Evolutionary conservation across 441 rosid species (phyloP).

Genomic region (Dalechampia spathulata): DNA sequence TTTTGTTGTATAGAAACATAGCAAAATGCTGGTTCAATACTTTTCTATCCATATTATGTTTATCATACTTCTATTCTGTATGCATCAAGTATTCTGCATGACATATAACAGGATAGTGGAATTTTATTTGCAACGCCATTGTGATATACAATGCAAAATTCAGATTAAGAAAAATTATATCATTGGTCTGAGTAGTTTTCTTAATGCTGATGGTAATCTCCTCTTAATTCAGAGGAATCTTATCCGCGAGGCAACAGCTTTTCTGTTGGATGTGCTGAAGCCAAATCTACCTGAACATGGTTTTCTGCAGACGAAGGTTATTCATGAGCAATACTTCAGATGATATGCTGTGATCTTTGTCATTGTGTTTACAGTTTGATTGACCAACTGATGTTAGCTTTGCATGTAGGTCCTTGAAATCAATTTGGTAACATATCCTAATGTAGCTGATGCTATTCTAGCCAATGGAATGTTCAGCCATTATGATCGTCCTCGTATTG

Average conservation of each 20-base stretch:
- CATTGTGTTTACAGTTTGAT: constrained; percentile 10
- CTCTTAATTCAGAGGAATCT: constrained; percentile 63
- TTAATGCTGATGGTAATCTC: background rate
- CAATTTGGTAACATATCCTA: constrained; percentile 96
- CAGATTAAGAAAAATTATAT: background rate
- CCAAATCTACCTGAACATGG: constrained; percentile 96
- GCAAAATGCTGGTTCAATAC: too few species aligned
- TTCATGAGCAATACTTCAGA: constrained; percentile 3
- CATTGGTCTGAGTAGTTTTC: background rate
- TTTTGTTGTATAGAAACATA: too few species aligned
- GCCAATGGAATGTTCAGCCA: constrained; percentile 99
- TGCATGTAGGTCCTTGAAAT: constrained; percentile 77
- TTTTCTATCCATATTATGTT: too few species aligned
- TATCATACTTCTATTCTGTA: too few species aligned
- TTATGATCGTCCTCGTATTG: constrained; percentile 95
- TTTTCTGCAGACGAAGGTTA: constrained; percentile 92
- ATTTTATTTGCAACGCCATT: too few species aligned
- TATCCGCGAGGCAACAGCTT: constrained; percentile 99
- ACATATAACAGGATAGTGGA: too few species aligned
- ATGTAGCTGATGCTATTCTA: constrained; percentile 98
- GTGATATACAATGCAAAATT: too few species aligned
- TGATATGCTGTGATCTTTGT: background rate
- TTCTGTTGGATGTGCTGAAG: constrained; percentile 96
- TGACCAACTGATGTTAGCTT: constrained; percentile 16
- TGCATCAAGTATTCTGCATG: too few species aligned